A percentile compares a stretch with the other conserved stretches of the same genome.
Evolutionary conservation across 768 basidiomycete species (phyloP).

Genomic region (Tephrocybe sp.): DNA sequence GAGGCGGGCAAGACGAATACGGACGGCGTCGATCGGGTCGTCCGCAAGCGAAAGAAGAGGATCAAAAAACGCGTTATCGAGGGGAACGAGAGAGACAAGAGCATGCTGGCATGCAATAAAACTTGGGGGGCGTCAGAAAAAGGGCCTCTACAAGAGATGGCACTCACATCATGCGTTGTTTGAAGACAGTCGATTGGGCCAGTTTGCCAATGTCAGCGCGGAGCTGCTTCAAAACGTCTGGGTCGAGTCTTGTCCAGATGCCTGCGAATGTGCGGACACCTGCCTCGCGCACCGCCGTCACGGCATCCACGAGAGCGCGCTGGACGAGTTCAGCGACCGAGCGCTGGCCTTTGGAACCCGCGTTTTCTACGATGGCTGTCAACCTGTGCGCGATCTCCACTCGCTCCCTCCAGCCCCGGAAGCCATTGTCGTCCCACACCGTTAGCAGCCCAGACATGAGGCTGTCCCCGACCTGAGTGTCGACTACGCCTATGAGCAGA

Average conservation of each 20-base stretch:
- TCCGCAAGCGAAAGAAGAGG: conserved; percentile 54
- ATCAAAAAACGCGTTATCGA: conserved; percentile 52
- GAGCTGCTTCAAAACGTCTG: conserved; percentile 34
- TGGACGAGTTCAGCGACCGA: conserved; percentile 54
- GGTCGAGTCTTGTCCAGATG: not conserved
- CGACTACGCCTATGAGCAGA: conserved; percentile 55
- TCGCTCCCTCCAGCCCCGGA: conserved; percentile 79
- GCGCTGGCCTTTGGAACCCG: conserved; percentile 42
- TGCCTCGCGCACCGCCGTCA: conserved; percentile 83
- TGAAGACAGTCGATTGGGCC: conserved; percentile 47
- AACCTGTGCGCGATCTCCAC: conserved; percentile 66
- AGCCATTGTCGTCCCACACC: conserved; percentile 56
- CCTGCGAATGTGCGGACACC: conserved; percentile 56
- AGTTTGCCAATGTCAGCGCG: conserved; percentile 41
- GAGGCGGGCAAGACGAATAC: conserved; percentile 83
- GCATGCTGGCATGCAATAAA: conserved; percentile 76
- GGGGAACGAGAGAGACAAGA: conserved; percentile 43
- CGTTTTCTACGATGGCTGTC: conserved; percentile 42
- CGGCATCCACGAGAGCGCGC: conserved; percentile 69
- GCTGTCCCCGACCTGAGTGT: conserved; percentile 40
- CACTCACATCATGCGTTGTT: conserved; percentile 73
- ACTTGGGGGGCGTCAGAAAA: conserved; percentile 36
- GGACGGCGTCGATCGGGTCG: conserved; percentile 80
- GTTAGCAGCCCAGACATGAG: conserved; percentile 47
- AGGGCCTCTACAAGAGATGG: conserved; percentile 5